A percentile compares a stretch with the other conserved stretches of the same genome.
Conservation (phyloP, 352 stramenopile species). For the Pythium sukuiense region DNA sequence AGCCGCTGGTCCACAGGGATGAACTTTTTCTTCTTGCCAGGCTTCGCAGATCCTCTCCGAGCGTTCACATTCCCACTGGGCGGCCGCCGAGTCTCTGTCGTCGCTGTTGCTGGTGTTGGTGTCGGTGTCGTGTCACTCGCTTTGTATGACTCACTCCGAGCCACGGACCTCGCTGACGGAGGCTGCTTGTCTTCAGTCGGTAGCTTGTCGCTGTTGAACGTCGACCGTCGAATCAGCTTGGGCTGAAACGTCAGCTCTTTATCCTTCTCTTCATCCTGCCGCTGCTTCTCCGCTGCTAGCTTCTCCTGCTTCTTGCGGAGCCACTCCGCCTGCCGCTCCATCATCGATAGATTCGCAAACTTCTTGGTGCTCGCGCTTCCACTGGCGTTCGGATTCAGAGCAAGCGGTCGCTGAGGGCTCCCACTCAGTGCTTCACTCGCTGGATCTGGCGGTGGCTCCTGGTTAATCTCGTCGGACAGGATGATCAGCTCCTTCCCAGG, state of each 20-base stretch:
- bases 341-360: constrained; percentile 69
- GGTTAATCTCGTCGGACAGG: constrained; percentile 47
- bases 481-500: constrained; percentile 80
- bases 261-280: constrained; percentile 68
- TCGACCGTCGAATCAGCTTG: constrained; percentile 73
- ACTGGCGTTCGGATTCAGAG: neutral
- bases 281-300: constrained; percentile 56
- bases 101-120: neutral
- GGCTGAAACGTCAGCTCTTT: constrained; percentile 84
- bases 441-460: constrained; percentile 17
- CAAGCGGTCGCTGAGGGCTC: constrained; percentile 8
- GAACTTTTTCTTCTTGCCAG: constrained; percentile 37
- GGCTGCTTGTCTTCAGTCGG: constrained; percentile 16
- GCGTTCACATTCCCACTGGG: constrained; percentile 32
- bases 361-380: constrained; percentile 33
- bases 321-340: constrained; percentile 81
- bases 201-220: constrained; percentile 46
- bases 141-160: constrained; percentile 20
- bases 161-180: constrained; percentile 11
- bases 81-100: constrained; percentile 22
- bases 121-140: constrained; percentile 2
- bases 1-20: constrained; percentile 44
- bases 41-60: constrained; percentile 38
- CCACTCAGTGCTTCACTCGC: constrained; percentile 10
- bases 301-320: constrained; percentile 79